Base-by-base conservation (phyloP, 2,329 filamentous ascomycete genomes). In the Epichloe elymi region DNA sequence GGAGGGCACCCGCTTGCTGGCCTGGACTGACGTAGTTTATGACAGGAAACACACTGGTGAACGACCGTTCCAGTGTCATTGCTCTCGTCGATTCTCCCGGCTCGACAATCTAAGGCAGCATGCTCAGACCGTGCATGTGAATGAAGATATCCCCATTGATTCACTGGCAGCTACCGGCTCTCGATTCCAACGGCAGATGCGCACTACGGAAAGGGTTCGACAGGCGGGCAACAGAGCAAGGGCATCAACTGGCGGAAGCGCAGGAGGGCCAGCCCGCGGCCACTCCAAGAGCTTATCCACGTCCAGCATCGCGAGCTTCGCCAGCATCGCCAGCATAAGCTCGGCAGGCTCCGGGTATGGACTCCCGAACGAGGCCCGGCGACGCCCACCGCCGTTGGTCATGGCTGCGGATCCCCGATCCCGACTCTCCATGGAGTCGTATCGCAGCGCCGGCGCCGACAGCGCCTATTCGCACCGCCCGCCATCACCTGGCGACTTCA, bases 41-140 rank as follows among this genome's bases (percentile, higher is more conserved):
- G 41, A 7, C 23, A 93, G 89, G 60, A 97, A 97, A 78, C 93
- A 98, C 63, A 98, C 93, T 0, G 93, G 93, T 49, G 93, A 98
- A 71, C 83, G 93, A 30, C 93, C 93, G 0, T 98, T 97, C 61
- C 86, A 94, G 67, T 98, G 93, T 59, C 93, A 97, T 67, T 98
- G 93, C 67, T 88, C 85, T 2, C 81, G 93, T 48, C 81, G 89
- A 51, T 98, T 98, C 65, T 97, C 93, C 10, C 81, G 91, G 46
- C 78, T 97, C 44, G 91, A 98, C 67, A 98, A 98, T 63, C 73
- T 98, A 48, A 82, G 93, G 53, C 93, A 98, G 65, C 93, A 98
- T 74, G 93, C 93, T 43, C 90, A 96, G 67, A 97, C 93, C 0
- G 93, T 98, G 1, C 93, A 98, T 65, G 86, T 95, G 52, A 96